These are phyloP conservation scores for Rhizoclosmatium sp. DNA, from an alignment of 192 early-diverging fungal species.

Conservation along the genomic window DNA sequence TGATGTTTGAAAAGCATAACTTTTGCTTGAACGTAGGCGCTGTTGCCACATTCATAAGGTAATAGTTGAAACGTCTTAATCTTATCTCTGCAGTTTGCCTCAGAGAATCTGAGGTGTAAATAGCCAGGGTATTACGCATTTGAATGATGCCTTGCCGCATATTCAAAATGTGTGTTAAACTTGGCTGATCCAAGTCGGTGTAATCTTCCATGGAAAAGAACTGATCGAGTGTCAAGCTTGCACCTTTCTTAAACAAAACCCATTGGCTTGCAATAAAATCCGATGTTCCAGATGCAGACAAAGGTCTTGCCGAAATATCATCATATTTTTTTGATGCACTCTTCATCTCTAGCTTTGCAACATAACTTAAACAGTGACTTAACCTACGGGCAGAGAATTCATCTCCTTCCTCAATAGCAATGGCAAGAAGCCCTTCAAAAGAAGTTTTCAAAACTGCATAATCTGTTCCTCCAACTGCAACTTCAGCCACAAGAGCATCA, in stretches of 20 bases:
- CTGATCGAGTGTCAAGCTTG: not conserved
- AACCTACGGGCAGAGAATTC: slow-evolving; percentile 11
- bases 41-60: not conserved
- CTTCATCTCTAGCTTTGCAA: not conserved
- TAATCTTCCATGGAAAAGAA: not conserved
- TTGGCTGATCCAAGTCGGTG: not conserved
- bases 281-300: not conserved
- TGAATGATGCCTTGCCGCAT: not conserved
- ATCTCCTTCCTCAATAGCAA: slow-evolving; percentile 31
- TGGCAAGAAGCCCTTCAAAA: slow-evolving; percentile 26
- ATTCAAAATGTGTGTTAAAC: not conserved
- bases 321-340: not conserved
- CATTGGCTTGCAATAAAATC: not conserved
- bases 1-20: slow-evolving; percentile 8
- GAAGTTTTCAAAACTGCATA: not conserved
- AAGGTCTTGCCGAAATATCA: not conserved
- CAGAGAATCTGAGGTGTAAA: slow-evolving; percentile 18
- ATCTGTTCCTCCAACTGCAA: slow-evolving; percentile 12
- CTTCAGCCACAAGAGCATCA: slow-evolving; percentile 16
- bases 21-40: not conserved
- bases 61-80: not conserved
- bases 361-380: slow-evolving; percentile 11
- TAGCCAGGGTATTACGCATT: not conserved
- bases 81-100: not conserved
- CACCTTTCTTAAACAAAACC: not conserved